Percentiles rank a stretch among this genome's conserved stretches.
phyloP scores from a whole-genome alignment of 345 rosid species.

The Carallia pectinifolia region DNA sequence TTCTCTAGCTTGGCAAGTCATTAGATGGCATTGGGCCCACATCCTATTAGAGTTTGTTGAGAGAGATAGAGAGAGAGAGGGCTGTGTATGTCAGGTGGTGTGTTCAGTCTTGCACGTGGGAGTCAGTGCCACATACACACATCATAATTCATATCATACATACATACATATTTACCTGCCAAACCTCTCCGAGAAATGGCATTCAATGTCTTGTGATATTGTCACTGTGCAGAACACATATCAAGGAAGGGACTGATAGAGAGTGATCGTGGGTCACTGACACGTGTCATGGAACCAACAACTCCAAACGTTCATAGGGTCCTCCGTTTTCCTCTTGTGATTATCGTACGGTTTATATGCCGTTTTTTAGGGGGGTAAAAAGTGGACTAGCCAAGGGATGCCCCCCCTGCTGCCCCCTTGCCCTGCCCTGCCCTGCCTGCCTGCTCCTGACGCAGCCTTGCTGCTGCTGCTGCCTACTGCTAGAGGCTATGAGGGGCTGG shows the following conservation, averaged over 20 bases:
- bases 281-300: conserved; percentile 17
- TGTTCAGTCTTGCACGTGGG: conserved; percentile 34
- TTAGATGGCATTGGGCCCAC: background rate
- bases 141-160: too few relatives aligned
- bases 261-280: conserved; percentile 11
- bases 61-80: background rate
- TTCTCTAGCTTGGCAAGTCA: background rate
- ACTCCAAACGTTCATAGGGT: conserved; percentile 1
- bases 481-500: background rate
- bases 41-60: background rate
- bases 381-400: background rate
- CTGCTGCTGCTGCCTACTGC: background rate
- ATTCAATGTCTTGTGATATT: background rate
- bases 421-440: too few relatives aligned
- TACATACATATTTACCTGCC: too few relatives aligned
- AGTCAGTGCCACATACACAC: conserved; percentile 32
- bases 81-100: conserved; percentile 8
- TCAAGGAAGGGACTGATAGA: conserved; percentile 6
- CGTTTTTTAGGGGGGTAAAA: conserved; percentile 16
- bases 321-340: conserved; percentile 1
- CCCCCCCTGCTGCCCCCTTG: background rate
- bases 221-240: background rate
- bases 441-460: conserved; percentile 6
- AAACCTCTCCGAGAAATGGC: background rate
- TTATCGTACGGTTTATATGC: conserved; percentile 23